Percentiles rank a stretch among this genome's conserved stretches.
Evolutionary conservation across 345 rosid genomes (phyloP).

Genomic region (Euphorbia pulcherrima): DNA sequence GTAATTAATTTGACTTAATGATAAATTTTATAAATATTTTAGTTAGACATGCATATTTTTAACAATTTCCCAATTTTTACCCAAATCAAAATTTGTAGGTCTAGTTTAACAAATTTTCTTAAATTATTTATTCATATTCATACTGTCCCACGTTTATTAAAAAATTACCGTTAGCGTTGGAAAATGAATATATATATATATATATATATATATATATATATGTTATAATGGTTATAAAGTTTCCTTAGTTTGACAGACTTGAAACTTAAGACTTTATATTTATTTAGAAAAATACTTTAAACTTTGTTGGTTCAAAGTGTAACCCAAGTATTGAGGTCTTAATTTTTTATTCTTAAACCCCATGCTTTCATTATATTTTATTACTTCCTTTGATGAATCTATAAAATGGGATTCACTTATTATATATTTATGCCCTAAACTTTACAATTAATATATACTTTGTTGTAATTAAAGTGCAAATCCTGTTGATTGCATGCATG

Average conservation of each 20-base stretch:
- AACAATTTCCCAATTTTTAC: too few relatives aligned
- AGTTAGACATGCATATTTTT: too few relatives aligned
- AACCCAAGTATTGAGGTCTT: constrained; percentile 27
- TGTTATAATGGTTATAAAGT: constrained; percentile 12
- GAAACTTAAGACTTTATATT: not conserved
- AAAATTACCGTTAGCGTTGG: too few relatives aligned
- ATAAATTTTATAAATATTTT: too few relatives aligned
- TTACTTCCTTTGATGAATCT: constrained; percentile 6
- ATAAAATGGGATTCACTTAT: too few relatives aligned
- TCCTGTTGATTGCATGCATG: constrained; percentile 12
- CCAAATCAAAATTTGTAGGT: too few relatives aligned
- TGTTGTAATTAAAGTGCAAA: constrained; percentile 16
- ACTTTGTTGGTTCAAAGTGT: not conserved
- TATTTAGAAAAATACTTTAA: too few relatives aligned
- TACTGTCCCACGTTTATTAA: constrained; percentile 15
- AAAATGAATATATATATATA: too few relatives aligned
- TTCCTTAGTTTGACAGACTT: constrained; percentile 8
- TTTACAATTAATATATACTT: not conserved
- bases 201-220: not conserved
- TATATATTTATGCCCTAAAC: not conserved
- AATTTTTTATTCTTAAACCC: not conserved
- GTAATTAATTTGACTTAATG: too few relatives aligned
- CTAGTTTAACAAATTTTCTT: too few relatives aligned
- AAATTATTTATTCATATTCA: not conserved
- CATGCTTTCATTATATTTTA: constrained; percentile 7